phyloP scores from a whole-genome alignment of 345 rosid species.

The Melastoma malabathricum region DNA sequence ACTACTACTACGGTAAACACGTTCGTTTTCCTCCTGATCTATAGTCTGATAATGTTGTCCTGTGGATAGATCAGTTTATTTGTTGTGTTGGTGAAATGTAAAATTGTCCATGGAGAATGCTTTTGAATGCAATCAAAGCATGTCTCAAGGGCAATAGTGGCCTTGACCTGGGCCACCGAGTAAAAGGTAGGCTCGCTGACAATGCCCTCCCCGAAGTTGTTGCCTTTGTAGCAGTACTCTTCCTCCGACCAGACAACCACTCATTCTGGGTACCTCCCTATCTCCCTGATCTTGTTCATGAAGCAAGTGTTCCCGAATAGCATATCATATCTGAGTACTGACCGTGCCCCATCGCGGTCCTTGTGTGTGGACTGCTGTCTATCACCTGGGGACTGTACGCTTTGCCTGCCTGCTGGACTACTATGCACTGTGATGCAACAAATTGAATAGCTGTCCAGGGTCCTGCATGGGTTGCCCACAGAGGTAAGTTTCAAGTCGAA shows the following conservation, averaged over 20 bases:
- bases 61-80: too few relatives aligned
- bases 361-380: conserved; percentile 31
- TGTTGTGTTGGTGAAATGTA: too few relatives aligned
- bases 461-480: conserved; percentile 16
- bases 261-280: conserved; percentile 33
- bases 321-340: conserved; percentile 2
- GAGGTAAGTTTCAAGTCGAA: too few relatives aligned
- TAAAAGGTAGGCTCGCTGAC: conserved; percentile 19
- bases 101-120: background rate
- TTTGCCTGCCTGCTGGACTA: conserved; percentile 51
- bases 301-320: conserved; percentile 10
- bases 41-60: too few relatives aligned
- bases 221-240: conserved; percentile 16
- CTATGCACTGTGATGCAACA: conserved; percentile 22
- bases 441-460: conserved; percentile 15
- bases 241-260: conserved; percentile 16
- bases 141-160: conserved; percentile 13
- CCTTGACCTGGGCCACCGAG: conserved; percentile 37
- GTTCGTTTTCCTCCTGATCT: too few relatives aligned
- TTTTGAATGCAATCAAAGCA: background rate
- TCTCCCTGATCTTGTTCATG: conserved; percentile 23
- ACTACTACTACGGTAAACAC: too few relatives aligned
- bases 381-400: conserved; percentile 29
- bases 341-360: conserved; percentile 48
- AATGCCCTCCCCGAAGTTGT: conserved; percentile 4